Evolutionary conservation across 768 basidiomycete species (phyloP).

Genomic region (Tricholoma terreum): DNA sequence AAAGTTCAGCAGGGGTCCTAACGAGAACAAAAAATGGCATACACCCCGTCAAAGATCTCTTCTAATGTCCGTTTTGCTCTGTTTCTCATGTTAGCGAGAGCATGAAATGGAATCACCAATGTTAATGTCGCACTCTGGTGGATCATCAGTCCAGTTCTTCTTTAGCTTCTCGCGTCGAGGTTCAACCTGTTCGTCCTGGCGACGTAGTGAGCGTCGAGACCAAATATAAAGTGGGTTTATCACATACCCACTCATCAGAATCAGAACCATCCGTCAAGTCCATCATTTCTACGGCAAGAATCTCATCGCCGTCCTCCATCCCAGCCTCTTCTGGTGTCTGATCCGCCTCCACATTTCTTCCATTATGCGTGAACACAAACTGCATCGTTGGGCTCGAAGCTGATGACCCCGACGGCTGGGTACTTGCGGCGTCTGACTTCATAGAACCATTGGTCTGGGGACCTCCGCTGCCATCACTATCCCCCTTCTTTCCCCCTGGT

Average conservation of each 20-base stretch:
- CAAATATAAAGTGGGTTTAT: not conserved
- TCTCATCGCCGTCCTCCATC: conserved; percentile 87
- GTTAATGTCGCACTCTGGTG: conserved; percentile 57
- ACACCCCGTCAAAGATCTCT: conserved; percentile 86
- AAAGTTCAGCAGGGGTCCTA: conserved; percentile 1
- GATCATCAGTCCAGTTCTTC: conserved; percentile 80
- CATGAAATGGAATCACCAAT: conserved; percentile 1
- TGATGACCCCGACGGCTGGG: conserved; percentile 39
- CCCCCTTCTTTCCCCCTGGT: conserved; percentile 44
- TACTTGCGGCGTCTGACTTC: conserved; percentile 49
- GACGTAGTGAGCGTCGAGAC: not conserved
- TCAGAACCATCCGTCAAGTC: conserved; percentile 74
- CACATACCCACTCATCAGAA: conserved; percentile 60
- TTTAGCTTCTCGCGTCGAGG: conserved; percentile 65
- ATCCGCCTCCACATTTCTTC: conserved; percentile 73
- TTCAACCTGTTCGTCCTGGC: conserved; percentile 63
- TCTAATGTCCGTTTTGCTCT: conserved; percentile 76
- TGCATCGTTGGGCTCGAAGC: conserved; percentile 51
- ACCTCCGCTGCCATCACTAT: conserved; percentile 26
- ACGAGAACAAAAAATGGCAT: conserved; percentile 30
- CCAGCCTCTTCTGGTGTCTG: conserved; percentile 84
- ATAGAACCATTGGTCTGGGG: conserved; percentile 45
- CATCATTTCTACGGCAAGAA: conserved; percentile 87
- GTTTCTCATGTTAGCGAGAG: conserved; percentile 6
- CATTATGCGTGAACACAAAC: conserved; percentile 85